Base-by-base conservation (phyloP, 257 asterid genomes). In the Solanum pennellii region DNA sequence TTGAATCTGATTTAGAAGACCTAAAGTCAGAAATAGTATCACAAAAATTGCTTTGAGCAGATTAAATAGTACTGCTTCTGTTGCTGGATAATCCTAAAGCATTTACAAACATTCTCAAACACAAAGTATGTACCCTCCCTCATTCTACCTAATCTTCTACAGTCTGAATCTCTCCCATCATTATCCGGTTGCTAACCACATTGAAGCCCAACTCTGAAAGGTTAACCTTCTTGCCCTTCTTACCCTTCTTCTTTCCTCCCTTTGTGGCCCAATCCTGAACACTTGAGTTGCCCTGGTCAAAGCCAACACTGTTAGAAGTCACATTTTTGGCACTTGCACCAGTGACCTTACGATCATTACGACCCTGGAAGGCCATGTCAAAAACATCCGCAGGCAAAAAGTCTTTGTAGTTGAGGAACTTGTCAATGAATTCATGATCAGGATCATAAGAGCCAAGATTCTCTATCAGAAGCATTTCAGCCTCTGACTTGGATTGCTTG, bases 131-230 rank as follows among this genome's bases (percentile, higher is more conserved):
- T 93, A 95, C 98, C 91, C 5, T 45, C 85, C 71, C 88, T 88
- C 82, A 75, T 35, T 6, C 69, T 37, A 77, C 87, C 91, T 89
- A 96, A 79, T 96, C 99, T 44, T 97, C 99, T 21, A 92, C 79
- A 0, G 94, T 88, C 94, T 97, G 99, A 91, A 96, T 97, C 94
- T 97, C 99, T 37, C 99, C 99, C 99, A 91, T 97, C 99, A 97
- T 96, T 87, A 97, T 97, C 88, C 99, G 91, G 92, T 94, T 97
- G 92, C 99, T 95, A 83, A 97, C 98, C 75, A 96, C 99, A 42
- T 94, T 97, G 86, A 97, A 96, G 88, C 99, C 99, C 92, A 97
- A 85, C 71, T 95, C 96, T 9, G 98, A 91, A 42, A 98, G 91
- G 87, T 94, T 95, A 35, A 95, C 94, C 90, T 95, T 96, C 95